These are phyloP conservation scores for Saccharomyces paradoxus DNA, from an alignment of 805 yeast genomes.

Conservation along the genomic window DNA sequence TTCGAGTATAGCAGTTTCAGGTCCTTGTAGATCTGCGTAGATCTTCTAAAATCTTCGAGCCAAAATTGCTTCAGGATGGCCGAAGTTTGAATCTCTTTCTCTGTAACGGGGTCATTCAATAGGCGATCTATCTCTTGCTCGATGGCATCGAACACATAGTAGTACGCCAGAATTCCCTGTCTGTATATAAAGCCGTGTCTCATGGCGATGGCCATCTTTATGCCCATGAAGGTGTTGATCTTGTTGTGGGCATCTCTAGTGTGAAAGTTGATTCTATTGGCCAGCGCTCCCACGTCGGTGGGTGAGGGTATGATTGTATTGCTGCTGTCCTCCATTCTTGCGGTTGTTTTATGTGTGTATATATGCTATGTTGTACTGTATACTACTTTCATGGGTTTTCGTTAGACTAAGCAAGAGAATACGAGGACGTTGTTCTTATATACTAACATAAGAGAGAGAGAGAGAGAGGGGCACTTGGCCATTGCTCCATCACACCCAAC, in stretches of 20 bases:
- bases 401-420: not conserved
- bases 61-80: constrained; percentile 51
- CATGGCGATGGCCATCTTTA: constrained; percentile 66
- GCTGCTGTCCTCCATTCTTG: not conserved
- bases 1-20: constrained; percentile 57
- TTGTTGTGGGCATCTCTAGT: constrained; percentile 61
- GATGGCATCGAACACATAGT: constrained; percentile 58
- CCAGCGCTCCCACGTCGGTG: constrained; percentile 75
- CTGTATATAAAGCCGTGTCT: constrained; percentile 70
- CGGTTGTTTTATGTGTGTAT: not conserved
- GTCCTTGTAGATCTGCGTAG: constrained; percentile 49
- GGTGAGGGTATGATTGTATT: constrained; percentile 55
- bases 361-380: not conserved
- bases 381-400: not conserved
- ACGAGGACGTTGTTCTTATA: not conserved
- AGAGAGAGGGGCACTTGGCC: not conserved
- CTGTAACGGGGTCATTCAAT: constrained; percentile 14
- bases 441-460: not conserved
- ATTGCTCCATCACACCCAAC: not conserved
- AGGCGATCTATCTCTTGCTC: constrained; percentile 46
- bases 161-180: constrained; percentile 70
- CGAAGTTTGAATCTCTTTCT: constrained; percentile 40
- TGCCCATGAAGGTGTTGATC: constrained; percentile 58
- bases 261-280: constrained; percentile 66
- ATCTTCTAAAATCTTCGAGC: constrained; percentile 63